These are phyloP conservation scores for Colletotrichum sp. DNA, from an alignment of 2,329 filamentous ascomycete species.

Conservation along the genomic window DNA sequence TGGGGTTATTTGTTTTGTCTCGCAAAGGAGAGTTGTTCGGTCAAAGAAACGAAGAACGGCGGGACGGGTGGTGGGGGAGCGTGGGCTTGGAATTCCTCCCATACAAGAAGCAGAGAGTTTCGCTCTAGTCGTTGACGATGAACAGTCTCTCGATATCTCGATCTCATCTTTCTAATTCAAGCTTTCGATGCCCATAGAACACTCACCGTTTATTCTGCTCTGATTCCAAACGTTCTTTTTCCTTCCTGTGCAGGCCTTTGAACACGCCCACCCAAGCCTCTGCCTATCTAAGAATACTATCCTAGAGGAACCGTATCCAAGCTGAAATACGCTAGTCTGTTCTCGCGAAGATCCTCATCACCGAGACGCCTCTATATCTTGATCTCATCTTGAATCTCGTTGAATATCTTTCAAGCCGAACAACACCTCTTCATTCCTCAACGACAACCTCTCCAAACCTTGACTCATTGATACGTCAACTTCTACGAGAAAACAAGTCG, in stretches of 20 bases:
- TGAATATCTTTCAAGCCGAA: neutral
- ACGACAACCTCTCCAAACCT: neutral
- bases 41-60: slow-evolving; percentile 2
- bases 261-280: neutral
- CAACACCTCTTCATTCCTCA: neutral
- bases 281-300: neutral
- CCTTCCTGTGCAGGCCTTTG: slow-evolving; percentile 12
- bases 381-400: neutral
- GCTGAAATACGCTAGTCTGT: slow-evolving; percentile 13
- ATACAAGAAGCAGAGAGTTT: neutral
- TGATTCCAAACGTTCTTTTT: neutral
- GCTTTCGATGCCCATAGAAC: neutral
- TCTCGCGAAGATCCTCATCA: slow-evolving; percentile 7
- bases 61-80: neutral
- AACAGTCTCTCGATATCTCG: neutral
- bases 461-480: neutral
- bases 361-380: neutral
- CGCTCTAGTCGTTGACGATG: neutral
- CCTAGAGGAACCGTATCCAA: neutral
- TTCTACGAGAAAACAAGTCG: neutral
- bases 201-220: neutral
- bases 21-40: neutral
- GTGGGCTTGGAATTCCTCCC: neutral
- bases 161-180: neutral
- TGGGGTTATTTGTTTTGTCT: slow-evolving; percentile 7